Evolutionary conservation across 495 filamentous ascomycete species (phyloP), one percentile per base, ranked within the genome.

Genomic region (Tuber borchii): DNA sequence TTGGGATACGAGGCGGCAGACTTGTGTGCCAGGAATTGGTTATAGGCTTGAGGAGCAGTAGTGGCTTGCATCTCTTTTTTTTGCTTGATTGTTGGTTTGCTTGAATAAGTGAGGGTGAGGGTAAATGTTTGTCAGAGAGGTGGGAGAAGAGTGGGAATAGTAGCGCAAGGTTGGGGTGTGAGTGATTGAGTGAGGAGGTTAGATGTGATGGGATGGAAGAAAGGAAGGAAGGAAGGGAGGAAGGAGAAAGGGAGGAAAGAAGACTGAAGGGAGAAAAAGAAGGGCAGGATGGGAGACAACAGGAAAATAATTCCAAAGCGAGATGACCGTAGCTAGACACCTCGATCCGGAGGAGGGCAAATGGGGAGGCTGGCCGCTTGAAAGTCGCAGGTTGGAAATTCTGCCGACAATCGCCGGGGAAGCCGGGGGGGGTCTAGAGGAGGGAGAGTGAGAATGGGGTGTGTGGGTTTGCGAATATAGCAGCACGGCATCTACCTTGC

Each of bases 11-110:
- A 77, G 31, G 74, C 69, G 65, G 76, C 76, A 61, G 78, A 73
- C 26, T 79, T 72, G 39, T 79, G 78, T 69, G 73, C 78, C 65
- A 79, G 78, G 76, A 73, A 79, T 73, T 79, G 78, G 68, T 79
- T 77, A 34, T 4, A 34, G 26, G 31, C 26, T 65, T 65, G 56
- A 34, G 56, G 31, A 34, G 56, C 7, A 34, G 56, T 19, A 34
- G 56, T 65, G 26, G 56, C 56, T 65, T 65, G 56, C 56, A 65
- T 65, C 4, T 65, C 26, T 65, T 14, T 26, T 51, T n/a, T n/a
- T 51, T n/a, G 5, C 9, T 65, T 65, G 56, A 31, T 65, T 31
- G 56, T 31, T 16, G 56, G n/a, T 3, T 26, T 61, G 51, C 3
- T 31, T 31, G n/a, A 61, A 26, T 10, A 61, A 14, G 51, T 61